These are phyloP conservation scores for Raphanus sativus DNA, from an alignment of 345 rosid genomes.

Conservation along the genomic window DNA sequence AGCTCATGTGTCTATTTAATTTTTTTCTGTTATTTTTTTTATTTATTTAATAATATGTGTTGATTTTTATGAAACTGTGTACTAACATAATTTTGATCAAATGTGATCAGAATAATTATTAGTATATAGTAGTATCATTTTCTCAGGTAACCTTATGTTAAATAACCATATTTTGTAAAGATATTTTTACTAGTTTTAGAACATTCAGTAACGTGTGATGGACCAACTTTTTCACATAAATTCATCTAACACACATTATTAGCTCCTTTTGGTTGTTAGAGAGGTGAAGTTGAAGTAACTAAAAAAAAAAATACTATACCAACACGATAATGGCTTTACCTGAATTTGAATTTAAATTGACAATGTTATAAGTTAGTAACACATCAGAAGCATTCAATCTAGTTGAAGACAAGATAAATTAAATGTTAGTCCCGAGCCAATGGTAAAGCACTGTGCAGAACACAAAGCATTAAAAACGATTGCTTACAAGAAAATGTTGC, in stretches of 20 bases:
- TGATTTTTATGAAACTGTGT: background rate
- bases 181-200: background rate
- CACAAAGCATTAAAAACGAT: conserved; percentile 39
- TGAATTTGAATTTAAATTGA: background rate
- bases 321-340: background rate
- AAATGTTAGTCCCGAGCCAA: conserved; percentile 23
- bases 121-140: background rate
- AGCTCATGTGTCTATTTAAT: background rate
- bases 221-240: background rate
- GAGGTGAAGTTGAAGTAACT: conserved; percentile 11
- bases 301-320: background rate
- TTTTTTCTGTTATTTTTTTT: background rate
- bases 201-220: background rate
- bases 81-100: background rate
- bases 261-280: conserved; percentile 9
- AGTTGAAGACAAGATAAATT: conserved; percentile 10
- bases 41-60: background rate
- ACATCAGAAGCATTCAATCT: conserved; percentile 25
- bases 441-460: conserved; percentile 27
- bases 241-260: conserved; percentile 3
- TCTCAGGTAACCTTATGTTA: no score
- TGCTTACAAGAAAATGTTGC: conserved; percentile 40
- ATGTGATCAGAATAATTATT: background rate
- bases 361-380: background rate
- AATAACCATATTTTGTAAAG: no score